Evolutionary conservation across 176 grass and related monocot species (phyloP).

Genomic region (Puya raimondii): DNA sequence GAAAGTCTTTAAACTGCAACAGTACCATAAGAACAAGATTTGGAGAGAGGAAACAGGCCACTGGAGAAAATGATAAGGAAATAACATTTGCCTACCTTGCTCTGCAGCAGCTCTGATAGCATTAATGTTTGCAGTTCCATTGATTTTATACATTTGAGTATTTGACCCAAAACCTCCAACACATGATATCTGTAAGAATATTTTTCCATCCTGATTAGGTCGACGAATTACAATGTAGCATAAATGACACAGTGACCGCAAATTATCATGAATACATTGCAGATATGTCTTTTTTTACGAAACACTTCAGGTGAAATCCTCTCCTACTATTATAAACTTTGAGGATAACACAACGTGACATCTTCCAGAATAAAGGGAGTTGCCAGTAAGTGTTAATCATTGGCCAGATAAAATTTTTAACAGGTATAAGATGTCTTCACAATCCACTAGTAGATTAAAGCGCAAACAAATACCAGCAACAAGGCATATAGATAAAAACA

Average conservation of each 20-base stretch:
- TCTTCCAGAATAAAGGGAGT: not conserved
- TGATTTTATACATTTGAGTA: slow-evolving; percentile 88
- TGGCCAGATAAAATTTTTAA: not conserved
- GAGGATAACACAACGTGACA: not conserved
- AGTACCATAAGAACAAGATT: slow-evolving; percentile 4
- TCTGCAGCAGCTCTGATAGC: slow-evolving; percentile 82
- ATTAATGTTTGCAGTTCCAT: slow-evolving; percentile 94
- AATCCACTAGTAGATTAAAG: not conserved
- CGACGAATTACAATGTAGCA: no score
- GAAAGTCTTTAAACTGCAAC: slow-evolving; percentile 1
- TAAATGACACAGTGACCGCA: no score
- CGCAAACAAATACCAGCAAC: not conserved
- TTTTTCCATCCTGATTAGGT: slow-evolving; percentile 6
- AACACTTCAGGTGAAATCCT: no score
- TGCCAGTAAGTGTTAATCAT: not conserved
- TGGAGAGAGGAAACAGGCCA: not conserved
- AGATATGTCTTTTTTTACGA: no score
- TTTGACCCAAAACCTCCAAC: slow-evolving; percentile 93
- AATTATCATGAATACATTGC: no score
- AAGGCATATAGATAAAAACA: no score
- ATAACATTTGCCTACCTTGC: slow-evolving; percentile 38
- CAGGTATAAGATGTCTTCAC: not conserved
- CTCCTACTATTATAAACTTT: not conserved
- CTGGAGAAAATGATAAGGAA: not conserved
- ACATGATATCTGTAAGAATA: slow-evolving; percentile 69